A percentile compares a stretch with the other conserved stretches of the same genome.
Conservation (phyloP, 257 asterid genomes). For the Rauvolfia tetraphylla region DNA sequence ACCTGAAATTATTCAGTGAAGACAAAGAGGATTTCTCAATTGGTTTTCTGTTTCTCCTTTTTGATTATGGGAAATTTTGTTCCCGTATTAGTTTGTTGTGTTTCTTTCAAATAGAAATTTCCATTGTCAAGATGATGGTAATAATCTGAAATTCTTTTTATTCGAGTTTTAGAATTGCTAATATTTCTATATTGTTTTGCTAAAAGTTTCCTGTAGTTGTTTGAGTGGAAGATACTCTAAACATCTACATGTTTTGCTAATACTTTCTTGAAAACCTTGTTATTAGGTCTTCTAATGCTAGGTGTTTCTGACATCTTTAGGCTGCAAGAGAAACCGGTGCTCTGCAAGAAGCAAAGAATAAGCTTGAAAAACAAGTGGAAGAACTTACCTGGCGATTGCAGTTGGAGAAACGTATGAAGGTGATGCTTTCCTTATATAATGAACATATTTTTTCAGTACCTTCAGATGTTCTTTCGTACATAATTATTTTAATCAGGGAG, state of each 20-base stretch:
- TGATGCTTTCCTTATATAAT: constrained; percentile 31
- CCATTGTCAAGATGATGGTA: background rate
- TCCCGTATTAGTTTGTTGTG: background rate
- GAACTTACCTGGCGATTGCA: constrained; percentile 91
- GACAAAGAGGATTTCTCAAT: background rate
- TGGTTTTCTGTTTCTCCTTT: background rate
- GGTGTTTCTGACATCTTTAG: constrained; percentile 39
- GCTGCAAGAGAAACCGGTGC: constrained; percentile 98
- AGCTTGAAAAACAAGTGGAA: constrained; percentile 98
- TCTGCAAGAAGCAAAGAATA: constrained; percentile 93
- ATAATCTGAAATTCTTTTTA: background rate
- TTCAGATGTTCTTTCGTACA: background rate
- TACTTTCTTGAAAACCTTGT: background rate
- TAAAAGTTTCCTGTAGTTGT: background rate
- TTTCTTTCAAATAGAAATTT: background rate
- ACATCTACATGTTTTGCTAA: background rate
- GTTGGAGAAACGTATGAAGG: constrained; percentile 96
- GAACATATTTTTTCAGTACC: background rate
- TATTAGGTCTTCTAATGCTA: constrained; percentile 3
- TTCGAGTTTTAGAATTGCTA: background rate
- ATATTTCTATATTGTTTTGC: background rate
- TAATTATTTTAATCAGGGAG: background rate
- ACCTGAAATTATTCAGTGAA: background rate
- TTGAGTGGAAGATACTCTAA: background rate
- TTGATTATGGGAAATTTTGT: background rate